A percentile compares a stretch with the other conserved stretches of the same genome.
phyloP scores from a whole-genome alignment of 2,329 filamentous ascomycete species.

The Nothopassalora personata region DNA sequence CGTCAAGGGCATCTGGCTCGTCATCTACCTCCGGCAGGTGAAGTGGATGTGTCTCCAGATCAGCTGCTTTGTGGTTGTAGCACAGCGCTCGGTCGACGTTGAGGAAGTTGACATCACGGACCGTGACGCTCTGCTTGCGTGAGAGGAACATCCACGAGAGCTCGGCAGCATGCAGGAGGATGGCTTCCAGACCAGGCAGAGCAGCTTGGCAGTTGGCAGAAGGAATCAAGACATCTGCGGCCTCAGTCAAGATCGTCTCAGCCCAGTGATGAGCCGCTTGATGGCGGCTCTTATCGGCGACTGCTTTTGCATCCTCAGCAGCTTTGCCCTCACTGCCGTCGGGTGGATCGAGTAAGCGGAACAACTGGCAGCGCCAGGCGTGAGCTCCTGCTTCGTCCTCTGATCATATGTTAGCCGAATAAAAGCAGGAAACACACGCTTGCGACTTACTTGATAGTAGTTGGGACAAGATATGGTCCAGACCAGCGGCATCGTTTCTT shows the following conservation, averaged over 20 bases:
- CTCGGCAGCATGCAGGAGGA: conserved; percentile 3
- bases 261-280: not conserved
- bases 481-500: not conserved
- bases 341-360: conserved; percentile 9
- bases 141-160: conserved; percentile 10
- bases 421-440: no score
- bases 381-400: conserved; percentile 4
- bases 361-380: conserved; percentile 5
- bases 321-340: not conserved
- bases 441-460: not conserved
- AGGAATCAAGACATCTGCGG: not conserved
- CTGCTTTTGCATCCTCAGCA: not conserved
- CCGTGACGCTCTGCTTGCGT: conserved; percentile 3
- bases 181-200: not conserved
- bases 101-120: not conserved
- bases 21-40: conserved; percentile 6
- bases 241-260: not conserved
- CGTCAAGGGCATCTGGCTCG: conserved; percentile 5
- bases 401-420: not conserved
- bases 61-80: not conserved
- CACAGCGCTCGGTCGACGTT: not conserved
- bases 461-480: not conserved
- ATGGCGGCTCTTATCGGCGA: conserved; percentile 1
- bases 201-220: not conserved
- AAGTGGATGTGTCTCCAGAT: conserved; percentile 1